Conservation (phyloP, 371 early-diverging fungal species). For the Batrachochytrium dendrobatidis region DNA sequence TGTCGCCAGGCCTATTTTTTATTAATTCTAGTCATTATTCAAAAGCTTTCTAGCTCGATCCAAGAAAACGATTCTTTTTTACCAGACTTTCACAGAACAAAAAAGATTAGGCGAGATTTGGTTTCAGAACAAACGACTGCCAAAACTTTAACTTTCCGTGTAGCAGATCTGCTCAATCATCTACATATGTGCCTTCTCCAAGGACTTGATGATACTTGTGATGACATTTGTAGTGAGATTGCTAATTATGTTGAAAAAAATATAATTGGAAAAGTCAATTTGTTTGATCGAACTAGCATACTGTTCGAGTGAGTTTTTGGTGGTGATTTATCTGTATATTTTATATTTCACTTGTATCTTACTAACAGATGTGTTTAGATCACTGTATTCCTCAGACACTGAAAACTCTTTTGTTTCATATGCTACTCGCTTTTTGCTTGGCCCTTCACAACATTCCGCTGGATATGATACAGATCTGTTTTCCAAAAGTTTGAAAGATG, state of each 20-base stretch:
- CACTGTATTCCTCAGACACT: conserved; percentile 41
- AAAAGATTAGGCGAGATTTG: no score
- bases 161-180: background rate
- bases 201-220: background rate
- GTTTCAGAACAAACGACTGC: no score
- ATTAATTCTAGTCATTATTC: background rate
- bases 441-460: conserved; percentile 49
- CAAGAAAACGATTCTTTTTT: no score
- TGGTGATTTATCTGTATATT: no score
- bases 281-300: background rate
- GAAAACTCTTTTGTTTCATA: conserved; percentile 58
- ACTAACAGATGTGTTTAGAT: background rate
- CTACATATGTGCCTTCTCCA: conserved; percentile 1
- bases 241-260: background rate
- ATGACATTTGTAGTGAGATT: conserved; percentile 7
- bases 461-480: conserved; percentile 55
- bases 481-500: conserved; percentile 52
- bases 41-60: no score
- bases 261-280: background rate
- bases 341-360: background rate
- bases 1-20: conserved; percentile 42
- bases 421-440: conserved; percentile 52
- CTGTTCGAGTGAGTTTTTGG: background rate
- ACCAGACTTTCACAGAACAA: no score
- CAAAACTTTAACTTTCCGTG: no score